These are phyloP conservation scores for Nakazawaea ambrosiae DNA, from an alignment of 805 yeast genomes.

Conservation along the genomic window DNA sequence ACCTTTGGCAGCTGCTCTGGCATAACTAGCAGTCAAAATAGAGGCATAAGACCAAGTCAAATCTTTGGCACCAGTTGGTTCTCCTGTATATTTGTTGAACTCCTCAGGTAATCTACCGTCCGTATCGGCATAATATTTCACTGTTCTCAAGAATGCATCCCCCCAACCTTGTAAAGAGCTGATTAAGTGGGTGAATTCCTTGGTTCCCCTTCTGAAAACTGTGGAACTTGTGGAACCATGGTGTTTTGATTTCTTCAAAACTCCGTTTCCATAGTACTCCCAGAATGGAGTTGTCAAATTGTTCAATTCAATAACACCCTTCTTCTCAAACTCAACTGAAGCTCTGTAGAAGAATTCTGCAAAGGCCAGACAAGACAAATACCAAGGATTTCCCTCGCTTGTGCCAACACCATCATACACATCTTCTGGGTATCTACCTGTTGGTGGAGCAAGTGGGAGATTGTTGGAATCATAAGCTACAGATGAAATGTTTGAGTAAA, in stretches of 20 bases:
- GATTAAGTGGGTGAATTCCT: not conserved
- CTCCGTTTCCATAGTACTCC: slow-evolving; percentile 6
- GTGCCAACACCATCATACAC: slow-evolving; percentile 34
- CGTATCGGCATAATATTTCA: slow-evolving; percentile 29
- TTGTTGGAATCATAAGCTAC: slow-evolving; percentile 5
- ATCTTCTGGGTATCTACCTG: slow-evolving; percentile 41
- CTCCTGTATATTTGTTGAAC: slow-evolving; percentile 35
- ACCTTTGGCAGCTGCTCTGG: slow-evolving; percentile 4
- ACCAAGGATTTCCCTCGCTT: slow-evolving; percentile 43
- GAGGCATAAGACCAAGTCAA: slow-evolving; percentile 42
- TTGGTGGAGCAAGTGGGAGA: slow-evolving; percentile 8
- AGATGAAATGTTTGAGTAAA: slow-evolving; percentile 2
- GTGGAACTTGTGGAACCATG: slow-evolving; percentile 16
- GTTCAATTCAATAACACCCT: slow-evolving; percentile 6
- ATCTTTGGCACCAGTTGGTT: slow-evolving; percentile 38
- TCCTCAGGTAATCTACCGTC: slow-evolving; percentile 36
- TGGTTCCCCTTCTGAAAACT: not conserved
- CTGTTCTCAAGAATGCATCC: slow-evolving; percentile 30
- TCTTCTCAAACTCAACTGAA: slow-evolving; percentile 17
- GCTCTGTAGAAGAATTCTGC: slow-evolving; percentile 21
- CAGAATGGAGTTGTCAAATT: slow-evolving; percentile 4
- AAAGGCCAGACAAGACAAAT: slow-evolving; percentile 35
- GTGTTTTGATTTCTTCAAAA: slow-evolving; percentile 7
- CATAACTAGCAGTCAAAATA: slow-evolving; percentile 25
- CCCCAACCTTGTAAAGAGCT: slow-evolving; percentile 7